Conservation (phyloP, 352 stramenopile species). For the Globisporangium rhizosaccharum region DNA sequence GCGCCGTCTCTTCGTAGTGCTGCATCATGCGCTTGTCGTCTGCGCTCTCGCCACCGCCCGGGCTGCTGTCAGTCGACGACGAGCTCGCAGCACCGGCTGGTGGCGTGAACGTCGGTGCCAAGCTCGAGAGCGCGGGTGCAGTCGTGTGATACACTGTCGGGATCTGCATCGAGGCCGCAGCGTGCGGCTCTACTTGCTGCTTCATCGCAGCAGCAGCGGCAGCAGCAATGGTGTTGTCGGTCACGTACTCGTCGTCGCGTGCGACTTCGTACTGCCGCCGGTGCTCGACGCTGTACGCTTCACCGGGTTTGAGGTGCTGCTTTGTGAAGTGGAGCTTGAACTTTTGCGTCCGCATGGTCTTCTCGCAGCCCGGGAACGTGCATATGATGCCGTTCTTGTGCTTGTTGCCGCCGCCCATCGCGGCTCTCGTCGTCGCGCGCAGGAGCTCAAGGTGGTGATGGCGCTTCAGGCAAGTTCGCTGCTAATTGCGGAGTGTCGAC, state of each 20-base stretch:
- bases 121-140: not conserved
- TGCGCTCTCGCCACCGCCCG: not conserved
- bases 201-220: constrained; percentile 7
- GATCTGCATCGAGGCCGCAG: constrained; percentile 6
- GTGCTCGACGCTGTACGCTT: constrained; percentile 76
- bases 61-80: not conserved
- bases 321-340: constrained; percentile 85
- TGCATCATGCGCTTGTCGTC: not conserved
- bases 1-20: not conserved
- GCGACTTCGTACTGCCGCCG: constrained; percentile 72
- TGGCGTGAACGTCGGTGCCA: constrained; percentile 4
- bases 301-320: constrained; percentile 63
- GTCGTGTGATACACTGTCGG: not conserved
- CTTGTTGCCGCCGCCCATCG: constrained; percentile 74
- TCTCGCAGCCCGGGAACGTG: constrained; percentile 73
- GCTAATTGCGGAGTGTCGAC: too few species aligned
- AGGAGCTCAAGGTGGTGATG: too few species aligned
- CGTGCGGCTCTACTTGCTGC: not conserved
- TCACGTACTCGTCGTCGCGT: constrained; percentile 43
- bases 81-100: not conserved
- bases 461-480: too few species aligned
- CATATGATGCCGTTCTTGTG: constrained; percentile 88
- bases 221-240: constrained; percentile 4
- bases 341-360: constrained; percentile 84
- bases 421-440: not conserved